Evolutionary conservation across 169 alveolate species (phyloP).

Genomic region (Cryptosporidium bovis): DNA sequence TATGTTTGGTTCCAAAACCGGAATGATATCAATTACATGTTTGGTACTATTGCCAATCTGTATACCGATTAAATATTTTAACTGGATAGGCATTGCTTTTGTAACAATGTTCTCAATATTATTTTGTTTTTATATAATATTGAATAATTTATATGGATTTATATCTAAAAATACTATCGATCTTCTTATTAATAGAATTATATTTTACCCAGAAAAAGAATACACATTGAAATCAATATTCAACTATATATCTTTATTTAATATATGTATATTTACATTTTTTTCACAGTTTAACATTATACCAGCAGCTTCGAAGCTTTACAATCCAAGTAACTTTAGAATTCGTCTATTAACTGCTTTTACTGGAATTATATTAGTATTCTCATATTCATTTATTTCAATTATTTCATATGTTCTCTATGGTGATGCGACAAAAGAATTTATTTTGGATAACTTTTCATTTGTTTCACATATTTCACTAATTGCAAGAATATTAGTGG

Average conservation of each 20-base stretch:
- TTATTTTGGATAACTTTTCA: constrained; percentile 11
- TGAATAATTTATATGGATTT: neutral
- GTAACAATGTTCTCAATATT: constrained; percentile 21
- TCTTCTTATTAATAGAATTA: neutral
- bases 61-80: constrained; percentile 36
- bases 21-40: constrained; percentile 36
- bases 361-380: constrained; percentile 51
- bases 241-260: constrained; percentile 23
- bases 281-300: constrained; percentile 65
- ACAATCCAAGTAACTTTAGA: constrained; percentile 29
- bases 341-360: constrained; percentile 43
- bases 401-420: constrained; percentile 3
- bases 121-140: constrained; percentile 27
- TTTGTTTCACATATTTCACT: neutral
- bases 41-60: constrained; percentile 62
- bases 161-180: neutral
- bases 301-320: constrained; percentile 19
- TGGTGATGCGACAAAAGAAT: constrained; percentile 40
- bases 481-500: constrained; percentile 12
- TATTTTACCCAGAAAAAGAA: neutral
- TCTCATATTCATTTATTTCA: constrained; percentile 41
- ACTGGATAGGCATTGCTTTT: constrained; percentile 54
- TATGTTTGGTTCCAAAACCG: constrained; percentile 43
- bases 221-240: neutral
- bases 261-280: constrained; percentile 64